Evolutionary conservation across 164 flowering plant genomes (phyloP).

Genomic region (Tetracentron sinense): DNA sequence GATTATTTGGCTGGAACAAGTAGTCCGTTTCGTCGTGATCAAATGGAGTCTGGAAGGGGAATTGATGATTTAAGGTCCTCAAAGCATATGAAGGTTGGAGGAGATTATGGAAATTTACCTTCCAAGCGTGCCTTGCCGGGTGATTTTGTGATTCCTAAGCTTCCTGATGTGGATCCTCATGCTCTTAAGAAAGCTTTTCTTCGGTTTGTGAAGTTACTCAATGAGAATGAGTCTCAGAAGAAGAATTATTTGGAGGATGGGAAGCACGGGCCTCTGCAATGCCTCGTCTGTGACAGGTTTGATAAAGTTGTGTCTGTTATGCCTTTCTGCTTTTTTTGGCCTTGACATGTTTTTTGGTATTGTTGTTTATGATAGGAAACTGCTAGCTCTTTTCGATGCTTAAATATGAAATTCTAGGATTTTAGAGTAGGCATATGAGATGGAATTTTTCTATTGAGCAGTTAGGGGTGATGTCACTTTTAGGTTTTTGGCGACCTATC

Average conservation of each 20-base stretch:
- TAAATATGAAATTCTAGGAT: background rate
- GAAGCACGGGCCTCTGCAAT: slow-evolving; percentile 61
- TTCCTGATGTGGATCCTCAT: slow-evolving; percentile 47
- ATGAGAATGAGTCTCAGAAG: slow-evolving; percentile 50
- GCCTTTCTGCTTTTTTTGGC: slow-evolving; percentile 4
- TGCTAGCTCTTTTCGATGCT: background rate
- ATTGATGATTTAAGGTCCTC: slow-evolving; percentile 43
- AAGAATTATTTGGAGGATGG: slow-evolving; percentile 76
- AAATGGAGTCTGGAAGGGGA: slow-evolving; percentile 16
- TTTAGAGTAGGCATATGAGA: background rate
- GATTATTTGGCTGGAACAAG: slow-evolving; percentile 30
- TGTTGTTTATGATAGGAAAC: background rate
- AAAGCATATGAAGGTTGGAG: slow-evolving; percentile 46
- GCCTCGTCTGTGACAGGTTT: slow-evolving; percentile 89
- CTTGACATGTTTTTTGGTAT: background rate
- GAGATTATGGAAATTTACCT: slow-evolving; percentile 19
- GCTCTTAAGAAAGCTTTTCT: slow-evolving; percentile 64
- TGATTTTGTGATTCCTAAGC: slow-evolving; percentile 22
- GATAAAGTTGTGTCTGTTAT: slow-evolving; percentile 16
- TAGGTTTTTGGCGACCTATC: too few relatives aligned
- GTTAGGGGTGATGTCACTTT: too few relatives aligned
- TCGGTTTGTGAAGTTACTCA: slow-evolving; percentile 46
- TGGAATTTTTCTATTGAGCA: too few relatives aligned
- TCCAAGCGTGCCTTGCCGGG: slow-evolving; percentile 13
- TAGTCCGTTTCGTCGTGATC: slow-evolving; percentile 26